Percentiles rank a stretch among this genome's conserved stretches.
Evolutionary conservation across 331 rosid genomes (phyloP).

Genomic region (Phaseolus coccineus): DNA sequence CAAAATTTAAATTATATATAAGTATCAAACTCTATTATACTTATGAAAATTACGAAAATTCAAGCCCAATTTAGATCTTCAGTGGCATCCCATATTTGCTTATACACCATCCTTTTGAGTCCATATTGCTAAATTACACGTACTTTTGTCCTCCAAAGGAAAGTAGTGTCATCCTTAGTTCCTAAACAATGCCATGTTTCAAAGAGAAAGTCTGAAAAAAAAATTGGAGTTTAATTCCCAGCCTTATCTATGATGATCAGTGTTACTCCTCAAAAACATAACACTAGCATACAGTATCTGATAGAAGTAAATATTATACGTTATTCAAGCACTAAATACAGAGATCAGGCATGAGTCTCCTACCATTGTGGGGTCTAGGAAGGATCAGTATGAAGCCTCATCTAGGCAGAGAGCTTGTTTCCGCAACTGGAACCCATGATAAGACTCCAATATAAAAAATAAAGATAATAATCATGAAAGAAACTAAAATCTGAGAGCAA

Average conservation of each 20-base stretch:
- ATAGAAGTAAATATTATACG: not conserved
- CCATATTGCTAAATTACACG: too few relatives aligned
- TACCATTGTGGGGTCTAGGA: not conserved
- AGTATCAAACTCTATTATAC: too few relatives aligned
- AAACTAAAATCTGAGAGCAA: constrained; percentile 17
- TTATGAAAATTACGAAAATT: too few relatives aligned
- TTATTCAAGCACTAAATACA: constrained; percentile 32
- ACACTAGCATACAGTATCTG: constrained; percentile 30
- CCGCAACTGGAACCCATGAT: constrained; percentile 34
- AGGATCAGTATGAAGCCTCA: not conserved
- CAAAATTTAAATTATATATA: too few relatives aligned
- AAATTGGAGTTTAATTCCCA: not conserved
- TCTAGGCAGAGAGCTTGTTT: constrained; percentile 20
- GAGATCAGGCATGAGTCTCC: constrained; percentile 17
- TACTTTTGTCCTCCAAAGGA: too few relatives aligned
- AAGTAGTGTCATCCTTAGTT: too few relatives aligned
- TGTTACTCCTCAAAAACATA: not conserved
- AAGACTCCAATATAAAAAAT: not conserved
- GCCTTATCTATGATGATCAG: not conserved
- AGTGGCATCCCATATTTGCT: too few relatives aligned
- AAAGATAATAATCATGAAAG: too few relatives aligned
- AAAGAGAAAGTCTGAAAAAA: too few relatives aligned
- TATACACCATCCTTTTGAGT: too few relatives aligned
- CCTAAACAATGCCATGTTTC: too few relatives aligned
- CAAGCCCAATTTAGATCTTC: too few relatives aligned